phyloP scores from a whole-genome alignment of 1,284 basidiomycete species.

The Volvariella surrecta region DNA sequence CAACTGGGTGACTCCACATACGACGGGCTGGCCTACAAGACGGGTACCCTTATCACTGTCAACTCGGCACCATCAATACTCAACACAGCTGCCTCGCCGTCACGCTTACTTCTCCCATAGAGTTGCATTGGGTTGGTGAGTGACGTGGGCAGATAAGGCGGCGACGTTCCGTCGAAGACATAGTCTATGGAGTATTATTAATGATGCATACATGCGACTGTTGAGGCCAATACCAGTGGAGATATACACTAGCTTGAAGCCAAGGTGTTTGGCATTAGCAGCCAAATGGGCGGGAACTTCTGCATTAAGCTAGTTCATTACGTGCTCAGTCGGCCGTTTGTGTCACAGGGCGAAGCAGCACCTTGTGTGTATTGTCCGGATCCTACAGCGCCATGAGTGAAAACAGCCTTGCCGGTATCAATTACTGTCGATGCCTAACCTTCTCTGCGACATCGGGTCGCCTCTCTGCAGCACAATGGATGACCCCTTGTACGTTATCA shows the following conservation, averaged over 20 bases:
- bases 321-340: background rate
- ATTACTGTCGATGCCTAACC: constrained; percentile 31
- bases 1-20: background rate
- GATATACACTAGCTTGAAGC: constrained; percentile 65
- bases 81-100: constrained; percentile 64
- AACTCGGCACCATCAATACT: constrained; percentile 43
- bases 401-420: background rate
- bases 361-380: constrained; percentile 56
- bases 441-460: constrained; percentile 79
- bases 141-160: constrained; percentile 64
- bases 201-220: background rate
- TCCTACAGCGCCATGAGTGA: constrained; percentile 29
- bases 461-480: constrained; percentile 82
- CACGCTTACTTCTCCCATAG: constrained; percentile 71
- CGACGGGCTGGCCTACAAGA: constrained; percentile 41
- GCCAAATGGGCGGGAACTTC: constrained; percentile 58
- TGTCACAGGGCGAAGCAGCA: constrained; percentile 15
- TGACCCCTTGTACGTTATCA: constrained; percentile 46
- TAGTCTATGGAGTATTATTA: constrained; percentile 44
- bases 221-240: constrained; percentile 51
- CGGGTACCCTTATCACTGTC: constrained; percentile 70
- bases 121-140: constrained; percentile 68
- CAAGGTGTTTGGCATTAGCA: constrained; percentile 41
- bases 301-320: constrained; percentile 56
- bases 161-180: constrained; percentile 79